Conservation (phyloP, 257 asterid genomes). For the Solanum appendiculatum region DNA sequence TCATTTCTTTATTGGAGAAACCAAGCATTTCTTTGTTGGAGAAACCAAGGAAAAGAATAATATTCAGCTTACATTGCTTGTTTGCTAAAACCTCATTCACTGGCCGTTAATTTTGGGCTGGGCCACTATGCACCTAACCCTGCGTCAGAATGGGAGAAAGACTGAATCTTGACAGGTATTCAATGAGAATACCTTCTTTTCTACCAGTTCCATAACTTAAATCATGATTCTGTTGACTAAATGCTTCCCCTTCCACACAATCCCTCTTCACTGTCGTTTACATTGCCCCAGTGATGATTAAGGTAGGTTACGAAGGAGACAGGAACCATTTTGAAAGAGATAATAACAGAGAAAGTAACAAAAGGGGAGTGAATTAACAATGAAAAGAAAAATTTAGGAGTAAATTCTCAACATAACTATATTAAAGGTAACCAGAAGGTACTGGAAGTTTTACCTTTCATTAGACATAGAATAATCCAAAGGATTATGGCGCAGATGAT, state of each 20-base stretch:
- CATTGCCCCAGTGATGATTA: not conserved
- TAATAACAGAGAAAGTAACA: not conserved
- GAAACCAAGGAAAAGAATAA: not conserved
- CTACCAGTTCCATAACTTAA: not conserved
- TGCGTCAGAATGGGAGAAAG: not conserved
- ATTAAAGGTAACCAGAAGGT: not conserved
- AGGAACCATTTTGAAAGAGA: not conserved
- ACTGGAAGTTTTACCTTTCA: conserved; percentile 52
- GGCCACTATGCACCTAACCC: not conserved
- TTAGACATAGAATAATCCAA: conserved; percentile 71
- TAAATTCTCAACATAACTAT: not conserved
- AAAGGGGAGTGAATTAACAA: not conserved
- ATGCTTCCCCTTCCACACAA: not conserved
- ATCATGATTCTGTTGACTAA: not conserved
- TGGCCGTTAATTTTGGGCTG: not conserved
- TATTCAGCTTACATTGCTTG: not conserved
- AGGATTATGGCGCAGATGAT: conserved; percentile 75
- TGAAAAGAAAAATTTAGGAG: not conserved
- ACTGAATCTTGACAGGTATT: not conserved
- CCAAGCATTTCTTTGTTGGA: not conserved
- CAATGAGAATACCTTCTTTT: not conserved
- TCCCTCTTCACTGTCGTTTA: not conserved
- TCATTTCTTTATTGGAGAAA: no score
- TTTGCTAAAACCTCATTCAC: not conserved
- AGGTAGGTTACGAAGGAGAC: not conserved